Evolutionary conservation across 352 stramenopile species (phyloP).

Genomic region (Pilasporangium apinafurcum): DNA sequence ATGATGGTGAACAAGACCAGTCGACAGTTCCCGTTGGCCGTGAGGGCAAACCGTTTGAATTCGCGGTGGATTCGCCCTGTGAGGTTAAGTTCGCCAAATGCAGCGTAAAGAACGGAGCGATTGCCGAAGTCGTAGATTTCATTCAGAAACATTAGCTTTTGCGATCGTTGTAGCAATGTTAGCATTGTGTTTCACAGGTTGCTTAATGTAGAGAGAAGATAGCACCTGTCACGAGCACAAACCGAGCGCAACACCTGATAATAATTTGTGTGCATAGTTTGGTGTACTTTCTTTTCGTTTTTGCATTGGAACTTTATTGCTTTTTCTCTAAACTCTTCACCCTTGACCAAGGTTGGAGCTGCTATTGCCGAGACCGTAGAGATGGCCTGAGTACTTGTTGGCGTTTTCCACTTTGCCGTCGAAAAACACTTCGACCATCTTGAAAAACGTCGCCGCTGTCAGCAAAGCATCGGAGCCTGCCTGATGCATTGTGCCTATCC

Average conservation of each 20-base stretch:
- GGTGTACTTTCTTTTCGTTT: neutral
- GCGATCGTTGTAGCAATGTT: neutral
- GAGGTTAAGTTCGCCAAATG: conserved; percentile 67
- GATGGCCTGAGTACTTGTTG: conserved; percentile 78
- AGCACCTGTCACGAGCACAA: neutral
- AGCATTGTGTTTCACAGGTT: neutral
- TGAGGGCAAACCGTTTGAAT: conserved; percentile 67
- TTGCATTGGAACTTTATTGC: neutral
- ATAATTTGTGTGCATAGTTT: too few relatives aligned
- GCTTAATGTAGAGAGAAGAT: conserved; percentile 1
- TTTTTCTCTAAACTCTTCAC: conserved; percentile 11
- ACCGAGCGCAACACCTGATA: too few relatives aligned
- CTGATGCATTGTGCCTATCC: conserved; percentile 99
- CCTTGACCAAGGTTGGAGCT: conserved; percentile 26
- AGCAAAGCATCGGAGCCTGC: conserved; percentile 97
- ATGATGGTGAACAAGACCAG: conserved; percentile 70
- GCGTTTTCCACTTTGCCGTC: conserved; percentile 81
- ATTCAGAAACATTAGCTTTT: conserved; percentile 58
- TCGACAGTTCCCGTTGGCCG: conserved; percentile 68
- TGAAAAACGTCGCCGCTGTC: conserved; percentile 92
- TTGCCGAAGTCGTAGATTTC: conserved; percentile 60
- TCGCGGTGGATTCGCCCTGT: conserved; percentile 75
- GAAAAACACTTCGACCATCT: conserved; percentile 87
- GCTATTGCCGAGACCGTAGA: conserved; percentile 81
- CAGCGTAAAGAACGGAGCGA: conserved; percentile 60